phyloP scores from a whole-genome alignment of 140 eudicot genomes.

The Ambrosia hybrid region DNA sequence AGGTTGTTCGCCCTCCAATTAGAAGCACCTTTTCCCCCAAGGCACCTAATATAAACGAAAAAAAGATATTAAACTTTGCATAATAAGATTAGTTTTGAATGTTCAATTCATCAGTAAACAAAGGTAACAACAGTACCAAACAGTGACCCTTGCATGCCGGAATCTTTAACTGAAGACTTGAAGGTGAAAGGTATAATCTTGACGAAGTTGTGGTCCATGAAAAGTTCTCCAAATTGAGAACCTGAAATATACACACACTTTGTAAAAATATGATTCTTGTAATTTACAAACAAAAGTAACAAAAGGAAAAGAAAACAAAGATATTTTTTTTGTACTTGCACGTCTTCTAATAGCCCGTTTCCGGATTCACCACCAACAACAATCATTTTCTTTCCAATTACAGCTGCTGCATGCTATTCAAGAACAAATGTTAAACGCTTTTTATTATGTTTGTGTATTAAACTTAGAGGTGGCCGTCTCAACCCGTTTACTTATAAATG shows the following conservation, averaged over 20 bases:
- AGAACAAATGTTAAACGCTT: conserved; percentile 20
- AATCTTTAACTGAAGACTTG: conserved; percentile 86
- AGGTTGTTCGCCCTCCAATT: too few relatives aligned
- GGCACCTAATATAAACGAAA: too few relatives aligned
- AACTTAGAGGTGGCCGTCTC: conserved; percentile 2
- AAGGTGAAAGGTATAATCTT: conserved; percentile 85
- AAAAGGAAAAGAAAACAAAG: not conserved
- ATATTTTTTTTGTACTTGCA: conserved; percentile 51
- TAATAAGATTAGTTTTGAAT: too few relatives aligned
- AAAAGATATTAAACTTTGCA: too few relatives aligned
- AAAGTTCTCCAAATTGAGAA: conserved; percentile 69
- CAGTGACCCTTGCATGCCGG: too few relatives aligned
- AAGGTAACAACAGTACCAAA: conserved; percentile 63
- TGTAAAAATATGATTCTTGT: too few relatives aligned
- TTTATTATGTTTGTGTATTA: not conserved
- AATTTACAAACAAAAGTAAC: too few relatives aligned
- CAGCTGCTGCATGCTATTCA: too few relatives aligned
- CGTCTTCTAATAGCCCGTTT: too few relatives aligned
- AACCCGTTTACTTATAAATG: conserved; percentile 9
- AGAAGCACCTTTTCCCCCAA: conserved; percentile 91
- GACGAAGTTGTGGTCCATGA: conserved; percentile 90
- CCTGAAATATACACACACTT: conserved; percentile 44
- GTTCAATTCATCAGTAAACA: too few relatives aligned
- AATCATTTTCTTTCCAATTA: too few relatives aligned
- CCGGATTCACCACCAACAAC: too few relatives aligned